Evolutionary conservation across 805 yeast genomes (phyloP), one percentile per base, ranked within the genome.

Genomic region (Kuraishia ogatae): DNA sequence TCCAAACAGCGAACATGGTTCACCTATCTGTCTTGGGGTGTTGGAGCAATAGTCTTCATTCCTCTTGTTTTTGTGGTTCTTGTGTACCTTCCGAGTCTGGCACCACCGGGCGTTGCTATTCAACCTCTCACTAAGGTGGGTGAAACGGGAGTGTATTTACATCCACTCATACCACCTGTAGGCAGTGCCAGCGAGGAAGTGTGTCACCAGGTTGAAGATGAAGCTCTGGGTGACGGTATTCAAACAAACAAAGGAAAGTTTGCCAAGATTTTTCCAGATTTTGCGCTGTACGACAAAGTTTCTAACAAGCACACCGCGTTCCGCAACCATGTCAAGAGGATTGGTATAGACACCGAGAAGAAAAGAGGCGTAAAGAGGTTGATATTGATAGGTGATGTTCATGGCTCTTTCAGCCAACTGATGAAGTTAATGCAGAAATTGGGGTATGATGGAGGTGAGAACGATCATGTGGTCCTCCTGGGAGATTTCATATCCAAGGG

Each of bases 401-500:
- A 92, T 70, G 97, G 97, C 1, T 83, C 84, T 61, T 81, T 75
- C 61, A 69, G 74, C 7, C 82, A 81, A 62, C 71, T 91, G 55
- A 65, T 66, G 55, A 69, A 74, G 52, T 71, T 93, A 48, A 69
- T 92, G 55, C 62, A 73, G 8, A 77, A 81, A 62, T 61, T 81
- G 21, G 67, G 75, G 13, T 81, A 75, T 62, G 73, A 81, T 55
- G 65, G 67, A 17, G 62, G 62, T 2, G 62, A 72, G 21, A 61
- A 66, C 8, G 96, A 89, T 65, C 78, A 79, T 50, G 73, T 91
- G 15, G 70, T 92, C 1, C 71, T 91, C 22, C 68, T 91, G 21
- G 98, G 98, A 2, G 97, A 92, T 65, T 89, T 91, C 66, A 74
- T 89, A 19, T 77, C 90, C 53, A 93, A 92, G 65, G 98, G 98